Evolutionary conservation across 345 rosid species (phyloP).

Genomic region (Eutrema japonicum): DNA sequence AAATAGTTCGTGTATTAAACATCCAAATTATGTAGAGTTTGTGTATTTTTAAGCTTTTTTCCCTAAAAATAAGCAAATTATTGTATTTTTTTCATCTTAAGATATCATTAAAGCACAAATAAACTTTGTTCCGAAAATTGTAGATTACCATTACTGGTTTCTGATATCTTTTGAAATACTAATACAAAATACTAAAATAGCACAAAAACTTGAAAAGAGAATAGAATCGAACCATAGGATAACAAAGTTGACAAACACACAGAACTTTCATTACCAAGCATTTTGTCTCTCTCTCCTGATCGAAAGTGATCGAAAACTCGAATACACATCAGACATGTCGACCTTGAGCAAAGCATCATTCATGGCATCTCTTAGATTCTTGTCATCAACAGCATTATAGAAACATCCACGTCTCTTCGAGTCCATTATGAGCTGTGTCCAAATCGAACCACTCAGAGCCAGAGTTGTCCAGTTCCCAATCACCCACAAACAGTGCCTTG

Average conservation of each 20-base stretch:
- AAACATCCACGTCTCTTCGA: conserved; percentile 47
- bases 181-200: no score
- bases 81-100: not conserved
- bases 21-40: no score
- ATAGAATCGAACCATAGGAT: no score
- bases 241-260: no score
- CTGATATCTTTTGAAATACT: no score
- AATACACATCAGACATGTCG: conserved; percentile 18
- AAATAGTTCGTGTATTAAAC: no score
- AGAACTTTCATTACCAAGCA: not conserved
- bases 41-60: no score
- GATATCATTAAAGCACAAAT: not conserved
- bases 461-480: conserved; percentile 50
- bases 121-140: no score
- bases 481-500: conserved; percentile 56
- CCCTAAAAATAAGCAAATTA: not conserved
- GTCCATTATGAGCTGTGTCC: conserved; percentile 44
- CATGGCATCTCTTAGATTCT: conserved; percentile 33
- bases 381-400: conserved; percentile 44
- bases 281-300: conserved; percentile 1
- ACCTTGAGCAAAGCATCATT: conserved; percentile 8
- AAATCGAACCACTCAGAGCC: conserved; percentile 37
- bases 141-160: no score
- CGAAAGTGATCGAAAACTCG: conserved; percentile 31
- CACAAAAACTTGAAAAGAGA: no score